Evolutionary conservation across 108 stramenopile species (phyloP).

Genomic region (Cyclotella atomus): DNA sequence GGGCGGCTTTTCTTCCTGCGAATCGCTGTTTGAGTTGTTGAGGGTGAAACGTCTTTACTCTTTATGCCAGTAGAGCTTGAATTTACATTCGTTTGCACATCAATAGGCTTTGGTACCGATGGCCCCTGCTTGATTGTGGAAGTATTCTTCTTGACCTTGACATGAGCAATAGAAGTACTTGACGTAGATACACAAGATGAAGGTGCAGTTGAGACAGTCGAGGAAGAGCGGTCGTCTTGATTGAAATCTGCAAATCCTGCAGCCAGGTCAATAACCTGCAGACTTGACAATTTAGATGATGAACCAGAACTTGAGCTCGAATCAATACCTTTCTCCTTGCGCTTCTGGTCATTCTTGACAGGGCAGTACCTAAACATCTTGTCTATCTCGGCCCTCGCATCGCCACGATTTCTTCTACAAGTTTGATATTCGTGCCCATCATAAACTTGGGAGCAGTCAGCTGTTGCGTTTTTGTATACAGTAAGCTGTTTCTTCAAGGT

Average conservation of each 20-base stretch:
- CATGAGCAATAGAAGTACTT: background rate
- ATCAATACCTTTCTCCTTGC: background rate
- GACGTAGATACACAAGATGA: too few species aligned
- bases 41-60: background rate
- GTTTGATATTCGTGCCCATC: background rate
- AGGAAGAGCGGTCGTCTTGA: background rate
- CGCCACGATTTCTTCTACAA: background rate
- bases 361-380: background rate
- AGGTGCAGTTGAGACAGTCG: background rate
- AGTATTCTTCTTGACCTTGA: background rate
- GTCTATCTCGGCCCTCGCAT: background rate
- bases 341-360: background rate
- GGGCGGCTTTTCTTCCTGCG: background rate
- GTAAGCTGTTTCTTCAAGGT: conserved; percentile 1
- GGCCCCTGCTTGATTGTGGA: too few species aligned
- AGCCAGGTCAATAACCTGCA: background rate
- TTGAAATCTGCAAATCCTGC: background rate
- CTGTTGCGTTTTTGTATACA: background rate
- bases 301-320: background rate
- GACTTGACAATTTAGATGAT: background rate
- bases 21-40: background rate
- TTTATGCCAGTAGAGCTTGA: too few species aligned
- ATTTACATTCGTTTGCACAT: too few species aligned
- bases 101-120: too few species aligned
- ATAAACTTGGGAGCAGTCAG: background rate